Evolutionary conservation across 1,284 basidiomycete species (phyloP).

Genomic region (Thecaphora frezii): DNA sequence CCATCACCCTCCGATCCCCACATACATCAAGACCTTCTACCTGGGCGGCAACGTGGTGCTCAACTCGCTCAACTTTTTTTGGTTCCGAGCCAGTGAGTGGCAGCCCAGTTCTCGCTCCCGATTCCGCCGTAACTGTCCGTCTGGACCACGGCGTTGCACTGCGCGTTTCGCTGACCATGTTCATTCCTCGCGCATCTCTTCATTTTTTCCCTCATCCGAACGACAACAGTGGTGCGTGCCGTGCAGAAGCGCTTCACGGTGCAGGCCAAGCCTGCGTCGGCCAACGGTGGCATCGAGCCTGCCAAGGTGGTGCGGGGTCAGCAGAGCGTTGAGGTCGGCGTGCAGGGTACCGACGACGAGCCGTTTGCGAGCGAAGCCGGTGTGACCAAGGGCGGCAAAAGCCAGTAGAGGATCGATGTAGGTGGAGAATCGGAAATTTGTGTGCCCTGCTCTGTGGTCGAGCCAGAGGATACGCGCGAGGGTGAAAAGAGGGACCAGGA

Average conservation of each 20-base stretch:
- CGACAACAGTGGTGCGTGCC: slow-evolving; percentile 50
- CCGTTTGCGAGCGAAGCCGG: slow-evolving; percentile 40
- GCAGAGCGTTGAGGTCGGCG: slow-evolving; percentile 38
- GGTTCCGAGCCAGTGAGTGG: slow-evolving; percentile 55
- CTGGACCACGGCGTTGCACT: too few species aligned
- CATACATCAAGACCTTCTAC: slow-evolving; percentile 35
- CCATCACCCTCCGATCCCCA: slow-evolving; percentile 31
- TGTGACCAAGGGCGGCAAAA: slow-evolving; percentile 21
- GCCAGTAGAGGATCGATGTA: slow-evolving; percentile 18
- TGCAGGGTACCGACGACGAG: slow-evolving; percentile 37
- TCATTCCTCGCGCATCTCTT: too few species aligned
- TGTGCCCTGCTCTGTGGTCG: too few species aligned
- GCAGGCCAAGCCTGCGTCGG: slow-evolving; percentile 11
- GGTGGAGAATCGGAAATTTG: too few species aligned
- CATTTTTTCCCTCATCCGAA: background rate
- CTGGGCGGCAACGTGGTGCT: slow-evolving; percentile 41
- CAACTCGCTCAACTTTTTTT: slow-evolving; percentile 59
- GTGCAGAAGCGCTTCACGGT: slow-evolving; percentile 56
- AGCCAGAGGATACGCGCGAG: too few species aligned
- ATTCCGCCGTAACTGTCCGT: too few species aligned
- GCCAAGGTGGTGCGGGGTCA: slow-evolving; percentile 32
- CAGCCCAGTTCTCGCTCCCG: background rate
- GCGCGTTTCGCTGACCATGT: too few species aligned
- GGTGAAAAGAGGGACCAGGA: too few species aligned
- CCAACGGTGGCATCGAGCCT: slow-evolving; percentile 20